These are phyloP conservation scores for Malassezia restricta DNA, from an alignment of 1,284 basidiomycete genomes.

Conservation along the genomic window DNA sequence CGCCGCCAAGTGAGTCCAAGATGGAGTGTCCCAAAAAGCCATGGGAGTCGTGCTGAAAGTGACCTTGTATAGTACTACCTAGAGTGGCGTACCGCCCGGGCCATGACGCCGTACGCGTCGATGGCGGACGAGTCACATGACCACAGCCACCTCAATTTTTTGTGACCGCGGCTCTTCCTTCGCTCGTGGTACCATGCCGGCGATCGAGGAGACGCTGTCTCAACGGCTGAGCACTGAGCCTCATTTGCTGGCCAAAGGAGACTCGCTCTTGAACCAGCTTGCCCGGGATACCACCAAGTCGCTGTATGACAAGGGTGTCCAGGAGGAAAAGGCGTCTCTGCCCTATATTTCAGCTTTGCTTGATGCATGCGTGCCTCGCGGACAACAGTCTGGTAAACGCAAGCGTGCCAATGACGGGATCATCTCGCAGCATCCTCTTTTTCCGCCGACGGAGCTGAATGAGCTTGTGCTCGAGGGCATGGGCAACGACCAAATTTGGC, in stretches of 20 bases:
- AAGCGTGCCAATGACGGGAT: slow-evolving; percentile 24
- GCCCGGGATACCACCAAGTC: slow-evolving; percentile 10
- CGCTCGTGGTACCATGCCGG: neutral
- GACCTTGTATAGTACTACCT: neutral
- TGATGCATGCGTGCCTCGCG: slow-evolving; percentile 1
- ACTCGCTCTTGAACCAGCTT: neutral
- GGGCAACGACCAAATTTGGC: slow-evolving; percentile 80
- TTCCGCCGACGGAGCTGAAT: slow-evolving; percentile 62
- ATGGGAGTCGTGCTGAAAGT: slow-evolving; percentile 22
- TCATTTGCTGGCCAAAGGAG: slow-evolving; percentile 4
- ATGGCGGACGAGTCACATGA: neutral
- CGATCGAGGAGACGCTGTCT: neutral
- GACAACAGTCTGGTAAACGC: slow-evolving; percentile 17
- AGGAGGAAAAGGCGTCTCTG: slow-evolving; percentile 1
- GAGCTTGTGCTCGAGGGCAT: slow-evolving; percentile 70
- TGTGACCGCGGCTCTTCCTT: too few relatives aligned
- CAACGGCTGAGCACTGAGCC: neutral
- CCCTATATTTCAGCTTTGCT: slow-evolving; percentile 14
- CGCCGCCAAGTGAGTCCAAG: slow-evolving; percentile 22
- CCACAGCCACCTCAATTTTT: neutral
- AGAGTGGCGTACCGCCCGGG: neutral
- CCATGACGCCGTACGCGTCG: neutral
- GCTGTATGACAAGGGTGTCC: slow-evolving; percentile 13
- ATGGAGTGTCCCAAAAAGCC: slow-evolving; percentile 30
- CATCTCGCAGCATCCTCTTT: slow-evolving; percentile 44